Evolutionary conservation across 2,329 filamentous ascomycete genomes (phyloP), one percentile per base, ranked within the genome.

Genomic region (Penicillium sp.): DNA sequence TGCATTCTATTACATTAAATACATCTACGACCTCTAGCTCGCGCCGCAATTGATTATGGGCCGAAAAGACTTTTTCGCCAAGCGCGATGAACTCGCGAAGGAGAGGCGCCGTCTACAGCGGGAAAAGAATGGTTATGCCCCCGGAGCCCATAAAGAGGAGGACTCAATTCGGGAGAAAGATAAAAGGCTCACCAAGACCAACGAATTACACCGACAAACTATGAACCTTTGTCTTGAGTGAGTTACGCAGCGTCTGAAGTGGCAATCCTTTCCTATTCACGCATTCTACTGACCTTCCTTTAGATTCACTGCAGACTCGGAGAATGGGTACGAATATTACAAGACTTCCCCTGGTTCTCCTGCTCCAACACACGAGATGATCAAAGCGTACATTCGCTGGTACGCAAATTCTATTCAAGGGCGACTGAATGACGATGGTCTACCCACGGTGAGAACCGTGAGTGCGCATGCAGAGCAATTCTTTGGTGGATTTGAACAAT

Each of bases 131-230:
- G 27, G 39, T 16, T 49, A 49, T 38, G 2, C 30, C 28, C 46
- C 46, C 3, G 1, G 39, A 18, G 8, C 40, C 39, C 7, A 43
- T 37, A 49, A 19, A 35, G 13, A 38, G 34, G 40, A 49, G 36
- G 46, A 43, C 16, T 34, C 7, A 14, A 42, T 49, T 38, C 33
- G 46, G 41, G 41, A 49, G 34, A 49, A 49, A 39, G 46, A 49
- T 2, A 49, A 33, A 19, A 49, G 35, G 22, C 44, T 47, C 25
- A 18, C 27, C 7, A 39, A 33, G 4, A 49, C 46, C 7, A 49
- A 49, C 13, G 9, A 34, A 13, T 19, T 47, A 49, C 19, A 49
- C 11, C 13, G 18, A 39, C 1, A 49, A 37, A 38, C 40, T 4
- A 16, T 49, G 6, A 28, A 39, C 22, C 46, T 49, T 12, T 49